Evolutionary conservation across 805 yeast species (phyloP).

Genomic region (Tetrapisispora iriomotensis): DNA sequence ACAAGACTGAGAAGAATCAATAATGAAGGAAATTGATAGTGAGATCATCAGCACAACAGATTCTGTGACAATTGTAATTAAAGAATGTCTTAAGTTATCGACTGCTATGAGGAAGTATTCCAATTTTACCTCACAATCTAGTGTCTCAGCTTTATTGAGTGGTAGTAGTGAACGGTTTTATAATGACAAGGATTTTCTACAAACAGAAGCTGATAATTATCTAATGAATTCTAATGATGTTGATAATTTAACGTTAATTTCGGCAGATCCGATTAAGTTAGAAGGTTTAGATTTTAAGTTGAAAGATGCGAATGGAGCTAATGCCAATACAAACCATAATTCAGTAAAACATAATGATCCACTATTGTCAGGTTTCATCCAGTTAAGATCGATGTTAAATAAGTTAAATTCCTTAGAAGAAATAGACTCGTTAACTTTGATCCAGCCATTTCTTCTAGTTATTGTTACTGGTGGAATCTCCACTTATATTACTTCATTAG

Average conservation of each 20-base stretch:
- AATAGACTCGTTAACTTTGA: conserved; percentile 58
- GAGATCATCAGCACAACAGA: conserved; percentile 40
- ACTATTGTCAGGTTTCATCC: conserved; percentile 65
- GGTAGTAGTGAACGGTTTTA: conserved; percentile 41
- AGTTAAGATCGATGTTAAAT: conserved; percentile 57
- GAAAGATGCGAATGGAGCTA: conserved; percentile 14
- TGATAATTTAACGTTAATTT: background rate
- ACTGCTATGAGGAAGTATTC: conserved; percentile 84
- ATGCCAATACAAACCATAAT: conserved; percentile 5
- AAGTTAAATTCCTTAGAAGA: conserved; percentile 41
- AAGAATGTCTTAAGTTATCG: conserved; percentile 75
- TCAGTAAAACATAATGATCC: conserved; percentile 33
- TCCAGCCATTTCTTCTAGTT: conserved; percentile 77
- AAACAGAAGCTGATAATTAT: conserved; percentile 11
- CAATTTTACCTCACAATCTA: conserved; percentile 50
- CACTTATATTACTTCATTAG: conserved; percentile 71
- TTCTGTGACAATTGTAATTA: conserved; percentile 69
- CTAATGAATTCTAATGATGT: conserved; percentile 30
- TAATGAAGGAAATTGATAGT: background rate
- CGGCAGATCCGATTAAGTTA: conserved; percentile 5
- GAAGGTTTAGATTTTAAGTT: conserved; percentile 25
- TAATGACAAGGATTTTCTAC: conserved; percentile 1
- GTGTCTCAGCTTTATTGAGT: conserved; percentile 76
- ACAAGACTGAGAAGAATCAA: too few species aligned
- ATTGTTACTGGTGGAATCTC: conserved; percentile 73